phyloP scores from a whole-genome alignment of 2,329 filamentous ascomycete genomes.

The Stachybotrys chartarum region DNA sequence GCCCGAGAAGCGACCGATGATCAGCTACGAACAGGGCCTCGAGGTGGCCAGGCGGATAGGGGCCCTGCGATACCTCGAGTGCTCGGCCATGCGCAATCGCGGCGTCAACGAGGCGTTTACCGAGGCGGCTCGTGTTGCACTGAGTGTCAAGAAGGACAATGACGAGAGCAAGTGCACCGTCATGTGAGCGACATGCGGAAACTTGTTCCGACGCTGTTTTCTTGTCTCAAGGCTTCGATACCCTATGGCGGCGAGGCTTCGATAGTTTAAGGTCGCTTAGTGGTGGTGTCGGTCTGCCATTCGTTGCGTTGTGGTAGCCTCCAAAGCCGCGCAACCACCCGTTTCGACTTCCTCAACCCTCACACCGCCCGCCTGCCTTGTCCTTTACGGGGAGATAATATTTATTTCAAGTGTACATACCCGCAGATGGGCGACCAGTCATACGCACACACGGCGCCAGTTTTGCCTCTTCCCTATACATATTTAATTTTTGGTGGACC shows the following conservation, averaged over 20 bases:
- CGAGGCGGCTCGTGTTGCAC: conserved; percentile 88
- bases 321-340: not conserved
- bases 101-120: conserved; percentile 99
- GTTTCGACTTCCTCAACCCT: not conserved
- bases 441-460: not conserved
- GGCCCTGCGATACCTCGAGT: conserved; percentile 92
- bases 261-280: too few species aligned
- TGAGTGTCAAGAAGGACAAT: conserved; percentile 62
- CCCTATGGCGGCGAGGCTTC: not conserved
- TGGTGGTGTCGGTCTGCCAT: too few species aligned
- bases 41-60: conserved; percentile 88
- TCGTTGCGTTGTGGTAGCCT: too few species aligned
- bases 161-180: conserved; percentile 54
- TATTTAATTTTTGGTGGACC: not conserved
- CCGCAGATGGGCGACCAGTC: not conserved
- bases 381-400: not conserved
- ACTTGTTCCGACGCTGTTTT: not conserved
- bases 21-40: conserved; percentile 85
- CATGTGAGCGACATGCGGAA: conserved; percentile 38
- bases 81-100: conserved; percentile 95
- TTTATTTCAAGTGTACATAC: not conserved
- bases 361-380: too few species aligned
- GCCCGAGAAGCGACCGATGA: conserved; percentile 62
- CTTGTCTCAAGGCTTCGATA: not conserved
- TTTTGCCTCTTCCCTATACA: not conserved